phyloP scores from a whole-genome alignment of 768 basidiomycete species.

The Clitopilus passeckerianus region DNA sequence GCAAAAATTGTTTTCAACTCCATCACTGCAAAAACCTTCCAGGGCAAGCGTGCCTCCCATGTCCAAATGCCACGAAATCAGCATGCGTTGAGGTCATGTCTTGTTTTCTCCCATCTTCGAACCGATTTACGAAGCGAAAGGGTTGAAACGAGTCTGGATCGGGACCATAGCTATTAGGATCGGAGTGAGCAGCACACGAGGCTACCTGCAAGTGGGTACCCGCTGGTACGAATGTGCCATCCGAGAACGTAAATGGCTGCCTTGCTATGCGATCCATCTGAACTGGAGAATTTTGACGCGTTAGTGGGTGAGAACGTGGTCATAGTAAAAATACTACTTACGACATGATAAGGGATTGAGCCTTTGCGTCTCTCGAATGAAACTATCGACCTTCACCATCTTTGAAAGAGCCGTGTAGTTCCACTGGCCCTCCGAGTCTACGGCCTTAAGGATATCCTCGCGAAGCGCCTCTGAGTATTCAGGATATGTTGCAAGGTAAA shows the following conservation, averaged over 20 bases:
- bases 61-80: not conserved
- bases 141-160: conserved; percentile 11
- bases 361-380: conserved; percentile 20
- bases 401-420: conserved; percentile 20
- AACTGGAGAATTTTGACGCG: not conserved
- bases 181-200: conserved; percentile 16
- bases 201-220: conserved; percentile 19
- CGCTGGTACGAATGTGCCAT: conserved; percentile 27
- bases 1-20: conserved; percentile 1
- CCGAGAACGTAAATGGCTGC: conserved; percentile 25
- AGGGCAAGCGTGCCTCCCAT: conserved; percentile 1
- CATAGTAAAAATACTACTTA: conserved; percentile 4
- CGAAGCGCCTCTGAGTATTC: conserved; percentile 14
- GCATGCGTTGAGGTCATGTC: not conserved
- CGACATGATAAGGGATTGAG: not conserved
- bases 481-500: conserved; percentile 13
- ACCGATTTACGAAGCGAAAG: conserved; percentile 6
- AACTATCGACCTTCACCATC: conserved; percentile 29
- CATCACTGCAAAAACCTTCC: conserved; percentile 2
- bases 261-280: conserved; percentile 17
- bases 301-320: conserved; percentile 1
- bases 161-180: conserved; percentile 9
- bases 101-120: not conserved
- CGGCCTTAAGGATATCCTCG: conserved; percentile 14
- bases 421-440: conserved; percentile 21